phyloP scores from a whole-genome alignment of 2,329 filamentous ascomycete genomes.

The Calonectria fujianensis region DNA sequence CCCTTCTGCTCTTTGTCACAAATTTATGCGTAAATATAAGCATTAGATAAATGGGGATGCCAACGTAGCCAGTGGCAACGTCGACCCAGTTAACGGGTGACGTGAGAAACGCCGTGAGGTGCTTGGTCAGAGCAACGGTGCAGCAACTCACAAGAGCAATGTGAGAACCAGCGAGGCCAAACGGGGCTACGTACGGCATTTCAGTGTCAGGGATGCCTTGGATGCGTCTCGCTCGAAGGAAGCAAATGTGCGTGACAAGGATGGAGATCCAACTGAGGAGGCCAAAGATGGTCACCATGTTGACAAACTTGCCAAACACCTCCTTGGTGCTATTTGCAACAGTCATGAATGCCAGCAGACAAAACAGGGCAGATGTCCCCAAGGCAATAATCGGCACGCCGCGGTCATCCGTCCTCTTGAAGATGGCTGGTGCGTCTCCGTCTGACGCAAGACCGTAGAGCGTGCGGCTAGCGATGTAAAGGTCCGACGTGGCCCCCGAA shows the following conservation, averaged over 20 bases:
- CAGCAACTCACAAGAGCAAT: constrained; percentile 81
- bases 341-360: constrained; percentile 81
- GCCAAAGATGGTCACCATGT: constrained; percentile 80
- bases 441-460: constrained; percentile 83
- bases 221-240: constrained; percentile 76
- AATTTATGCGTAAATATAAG: constrained; percentile 82
- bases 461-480: constrained; percentile 84
- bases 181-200: constrained; percentile 80
- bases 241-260: constrained; percentile 80
- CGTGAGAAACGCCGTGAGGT: constrained; percentile 81
- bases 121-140: constrained; percentile 87
- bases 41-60: constrained; percentile 84
- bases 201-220: constrained; percentile 74
- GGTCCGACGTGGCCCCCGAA: constrained; percentile 84
- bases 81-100: constrained; percentile 74
- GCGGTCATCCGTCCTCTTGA: constrained; percentile 81
- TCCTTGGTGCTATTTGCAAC: constrained; percentile 72
- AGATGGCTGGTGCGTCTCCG: constrained; percentile 81
- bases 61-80: constrained; percentile 86
- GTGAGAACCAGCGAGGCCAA: constrained; percentile 81
- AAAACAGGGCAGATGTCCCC: constrained; percentile 75
- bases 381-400: constrained; percentile 83
- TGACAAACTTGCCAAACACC: constrained; percentile 80
- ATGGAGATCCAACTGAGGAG: constrained; percentile 81
- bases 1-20: constrained; percentile 70